Conservation (phyloP, 352 stramenopile genomes). For the Pythium oligandrum region DNA sequence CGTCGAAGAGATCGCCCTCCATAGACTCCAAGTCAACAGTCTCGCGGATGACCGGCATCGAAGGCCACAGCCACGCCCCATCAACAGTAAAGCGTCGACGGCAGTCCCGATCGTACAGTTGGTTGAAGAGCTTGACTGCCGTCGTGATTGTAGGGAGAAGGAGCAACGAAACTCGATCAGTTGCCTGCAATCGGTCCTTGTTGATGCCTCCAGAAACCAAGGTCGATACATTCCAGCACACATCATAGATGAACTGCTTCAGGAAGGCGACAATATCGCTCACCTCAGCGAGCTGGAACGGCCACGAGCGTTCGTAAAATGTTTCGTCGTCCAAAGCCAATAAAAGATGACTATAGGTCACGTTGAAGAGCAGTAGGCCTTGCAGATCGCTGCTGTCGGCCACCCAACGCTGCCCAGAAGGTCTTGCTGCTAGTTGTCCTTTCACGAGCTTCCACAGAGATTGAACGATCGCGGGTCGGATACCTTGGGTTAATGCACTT, state of each 20-base stretch:
- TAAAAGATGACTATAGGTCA: constrained; percentile 61
- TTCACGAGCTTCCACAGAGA: constrained; percentile 36
- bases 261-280: constrained; percentile 36
- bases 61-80: constrained; percentile 62
- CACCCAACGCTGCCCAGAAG: constrained; percentile 3
- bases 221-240: constrained; percentile 41
- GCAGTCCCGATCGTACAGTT: constrained; percentile 71
- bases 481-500: too few species aligned
- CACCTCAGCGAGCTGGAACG: constrained; percentile 41
- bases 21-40: constrained; percentile 59
- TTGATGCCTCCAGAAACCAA: constrained; percentile 4
- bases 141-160: constrained; percentile 50
- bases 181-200: constrained; percentile 5
- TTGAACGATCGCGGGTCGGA: constrained; percentile 13
- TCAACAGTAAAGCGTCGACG: constrained; percentile 41
- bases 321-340: constrained; percentile 63
- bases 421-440: constrained; percentile 12
- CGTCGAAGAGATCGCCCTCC: constrained; percentile 43
- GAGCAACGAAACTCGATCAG: constrained; percentile 6
- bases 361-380: constrained; percentile 56
- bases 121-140: constrained; percentile 75
- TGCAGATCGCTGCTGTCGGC: constrained; percentile 20
- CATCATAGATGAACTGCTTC: constrained; percentile 67
- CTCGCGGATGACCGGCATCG: constrained; percentile 61
- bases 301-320: constrained; percentile 61